Base-by-base conservation (phyloP, 1,284 basidiomycete genomes). In the Ceratobasidium sp. region DNA sequence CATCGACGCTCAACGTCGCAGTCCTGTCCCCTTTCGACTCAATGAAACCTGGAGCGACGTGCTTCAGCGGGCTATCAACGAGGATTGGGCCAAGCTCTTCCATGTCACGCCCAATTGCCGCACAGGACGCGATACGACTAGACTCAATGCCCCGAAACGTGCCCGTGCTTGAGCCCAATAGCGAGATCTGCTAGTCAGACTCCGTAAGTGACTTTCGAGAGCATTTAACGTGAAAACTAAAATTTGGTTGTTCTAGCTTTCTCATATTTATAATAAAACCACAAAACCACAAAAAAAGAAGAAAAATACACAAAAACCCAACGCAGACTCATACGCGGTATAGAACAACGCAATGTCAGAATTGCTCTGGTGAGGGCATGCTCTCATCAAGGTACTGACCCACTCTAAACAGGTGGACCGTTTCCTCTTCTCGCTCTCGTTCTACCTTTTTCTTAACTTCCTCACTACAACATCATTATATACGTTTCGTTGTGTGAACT, bases 11-110 rank as follows among this genome's bases (percentile, higher is more conserved):
- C 35, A 66, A 32, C 13, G 30, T 23, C 21, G 23, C 47, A 23
- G 49, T 11, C n/a, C 63, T 18, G 14, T 54, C 32, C 35, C 63
- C 13, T 11, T 54, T 49, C 26, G 47, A 2, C 3, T 11, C 30
- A 1, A 23, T 23, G 28, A 52, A 3, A 32, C 21, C 16, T 54
- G 47, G 28, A 46, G 35, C n/a, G 49, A 54, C 35, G 16, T 38
- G 47, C 54, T 66, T 30, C 46, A 54, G 16, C 63, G 49, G 13
- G 63, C 63, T 5, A 66, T 66, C 32, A 38, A 54, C 41, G 63
- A 66, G n/a, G 63, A 66, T 23, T 66, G 63, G 63, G 63, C 63
- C 1, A 18, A 49, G 35, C 30, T 66, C 26, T 66, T 35, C 28
- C 63, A 66, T 35, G 54, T 54, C 21, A 32, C 49, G 8, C 21